Conservation (phyloP, 352 stramenopile species). For the Blastocystis sp. region DNA sequence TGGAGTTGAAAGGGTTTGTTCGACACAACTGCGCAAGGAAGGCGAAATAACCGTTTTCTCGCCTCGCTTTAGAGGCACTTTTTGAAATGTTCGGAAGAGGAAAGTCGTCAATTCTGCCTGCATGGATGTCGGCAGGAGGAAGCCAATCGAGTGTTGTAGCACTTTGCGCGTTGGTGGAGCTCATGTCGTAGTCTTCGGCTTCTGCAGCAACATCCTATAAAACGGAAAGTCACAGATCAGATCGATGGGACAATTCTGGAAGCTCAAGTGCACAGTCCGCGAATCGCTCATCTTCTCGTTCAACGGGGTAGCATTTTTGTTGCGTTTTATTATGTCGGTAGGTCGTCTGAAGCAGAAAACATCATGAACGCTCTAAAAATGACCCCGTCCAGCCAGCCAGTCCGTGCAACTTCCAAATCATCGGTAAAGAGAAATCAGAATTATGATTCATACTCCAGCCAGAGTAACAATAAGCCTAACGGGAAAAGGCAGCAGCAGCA, state of each 20-base stretch:
- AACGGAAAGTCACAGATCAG: neutral
- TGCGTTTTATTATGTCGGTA: neutral
- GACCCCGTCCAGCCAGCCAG: slow-evolving; percentile 16
- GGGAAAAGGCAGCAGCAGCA: neutral
- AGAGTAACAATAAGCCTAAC: neutral
- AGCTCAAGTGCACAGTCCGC: neutral
- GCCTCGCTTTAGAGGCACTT: neutral
- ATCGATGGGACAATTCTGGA: neutral
- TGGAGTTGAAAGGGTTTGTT: too few species aligned
- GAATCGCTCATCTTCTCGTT: neutral
- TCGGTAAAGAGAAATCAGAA: slow-evolving; percentile 6
- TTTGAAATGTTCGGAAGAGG: slow-evolving; percentile 54
- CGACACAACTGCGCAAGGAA: too few species aligned
- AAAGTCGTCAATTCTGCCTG: slow-evolving; percentile 52
- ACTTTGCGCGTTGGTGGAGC: neutral
- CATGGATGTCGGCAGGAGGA: slow-evolving; percentile 38
- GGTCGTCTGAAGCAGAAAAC: slow-evolving; percentile 26
- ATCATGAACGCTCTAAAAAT: slow-evolving; percentile 18
- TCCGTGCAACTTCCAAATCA: neutral
- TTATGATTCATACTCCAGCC: neutral
- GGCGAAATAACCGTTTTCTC: too few species aligned
- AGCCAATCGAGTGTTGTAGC: neutral
- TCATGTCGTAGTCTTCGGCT: neutral
- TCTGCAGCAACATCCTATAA: neutral
- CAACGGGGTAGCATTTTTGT: neutral